Evolutionary conservation across 1,284 basidiomycete species (phyloP), one percentile per base, ranked within the genome.

Genomic region (Afroboletus lepidellus): DNA sequence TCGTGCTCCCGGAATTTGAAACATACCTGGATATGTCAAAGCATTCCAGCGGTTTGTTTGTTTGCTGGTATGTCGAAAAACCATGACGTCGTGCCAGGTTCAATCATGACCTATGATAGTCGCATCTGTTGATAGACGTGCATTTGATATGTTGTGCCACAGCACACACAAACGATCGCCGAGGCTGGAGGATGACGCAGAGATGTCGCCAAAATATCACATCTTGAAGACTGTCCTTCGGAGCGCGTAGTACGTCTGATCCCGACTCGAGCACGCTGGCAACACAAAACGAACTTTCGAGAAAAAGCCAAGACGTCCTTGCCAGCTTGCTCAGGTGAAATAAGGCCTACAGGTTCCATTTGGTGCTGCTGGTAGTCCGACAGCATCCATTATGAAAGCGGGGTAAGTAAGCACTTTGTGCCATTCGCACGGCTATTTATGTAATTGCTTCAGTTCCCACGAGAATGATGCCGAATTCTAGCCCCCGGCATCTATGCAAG

Each of bases 331-430:
- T 34, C 34, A 27, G 33, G 46, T 48, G 16, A 33, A 8, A 30
- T 20, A 32, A 29, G 41, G 41, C 13, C 18, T 36, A 50, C 21
- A 32, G 44, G 32, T 50, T 41, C 39, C 23, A 25, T 41, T 27
- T 25, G 23, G 37, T 23, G 21, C 37, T 38, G n/a, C n/a, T 21
- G 23, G 20, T 23, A 8, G 15, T 51, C 50, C 50, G 16, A 46
- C 50, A 46, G 37, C 24, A 18, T 18, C 16, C 38, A 13, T 41
- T 27, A 41, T 27, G 58, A 52, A 52, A 65, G 60, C 30, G 62
- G 62, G 61, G 62, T 59, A 63, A 34, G 18, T 37, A 38, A 56
- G 63, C 44, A 48, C 56, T 33, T 63, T 61, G 56, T 18, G 63
- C 55, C 38, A 50, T 66, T 63, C 54, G 49, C 41, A 46, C 47